Base-by-base conservation (phyloP, 176 grass and related monocot genomes). In the Paspalum notatum region DNA sequence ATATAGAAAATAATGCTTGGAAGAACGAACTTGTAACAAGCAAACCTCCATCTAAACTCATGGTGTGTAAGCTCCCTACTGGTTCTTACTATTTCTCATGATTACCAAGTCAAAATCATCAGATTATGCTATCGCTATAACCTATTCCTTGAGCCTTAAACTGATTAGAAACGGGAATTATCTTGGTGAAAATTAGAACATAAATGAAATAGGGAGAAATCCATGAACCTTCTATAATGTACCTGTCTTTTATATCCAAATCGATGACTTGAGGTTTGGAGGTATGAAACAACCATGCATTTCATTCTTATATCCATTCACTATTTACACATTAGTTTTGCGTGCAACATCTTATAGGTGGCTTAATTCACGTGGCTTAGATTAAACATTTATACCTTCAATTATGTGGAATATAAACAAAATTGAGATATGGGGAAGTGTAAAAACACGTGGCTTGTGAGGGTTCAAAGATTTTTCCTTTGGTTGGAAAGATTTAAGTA, bases 41-140 rank as follows among this genome's bases (percentile, higher is more conserved):
- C 70, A 83, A 84, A 39, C 45, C 84, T 79, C 54, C 52, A 75
- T 67, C 91, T 15, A 82, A 85, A 79, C 12, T 76, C 41, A 90
- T 85, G 91, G 91, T 93, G 90, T 50, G 38, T 71, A 62, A 56
- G 11, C 47, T 72, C 49, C n/a, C 18, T 22, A 44, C 1, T 18
- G 7, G 20, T 43, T 27, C 54, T 52, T 56, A 21, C 46, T 62
- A 62, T 63, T 79, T 24, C 46, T 66, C n/a, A 32, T 22, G 16
- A 41, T 71, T 50, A 15, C 44, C 12, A 81, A 73, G 39, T 20
- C 18, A 60, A 59, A 25, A 17, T 78, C 44, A n/a, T 22, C 6
- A 24, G 2, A 69, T 41, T 67, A 77, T 41, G 40, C 14, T 67
- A 41, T 76, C 58, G 41, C 18, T 57, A 58, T 12, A 22, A 41